These are phyloP conservation scores for Coleophoma cylindrospora DNA, from an alignment of 2,329 filamentous ascomycete genomes.

Conservation along the genomic window DNA sequence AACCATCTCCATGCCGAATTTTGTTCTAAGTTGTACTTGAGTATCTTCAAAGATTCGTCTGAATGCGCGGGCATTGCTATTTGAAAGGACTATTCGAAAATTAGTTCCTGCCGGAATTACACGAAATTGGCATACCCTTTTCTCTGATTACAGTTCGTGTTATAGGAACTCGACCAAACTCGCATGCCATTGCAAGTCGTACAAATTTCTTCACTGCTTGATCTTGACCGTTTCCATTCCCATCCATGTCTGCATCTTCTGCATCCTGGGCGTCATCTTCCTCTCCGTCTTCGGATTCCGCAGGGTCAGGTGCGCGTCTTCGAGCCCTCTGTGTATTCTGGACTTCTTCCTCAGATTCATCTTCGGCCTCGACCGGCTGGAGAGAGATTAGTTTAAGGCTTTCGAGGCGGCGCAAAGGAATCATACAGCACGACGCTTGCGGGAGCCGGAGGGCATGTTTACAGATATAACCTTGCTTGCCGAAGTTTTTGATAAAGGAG, in stretches of 20 bases:
- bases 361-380: slow-evolving; percentile 9
- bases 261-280: slow-evolving; percentile 13
- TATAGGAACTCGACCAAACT: slow-evolving; percentile 56
- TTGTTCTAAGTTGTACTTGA: slow-evolving; percentile 62
- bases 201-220: slow-evolving; percentile 62
- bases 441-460: slow-evolving; percentile 18
- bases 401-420: neutral
- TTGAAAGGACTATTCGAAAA: slow-evolving; percentile 18
- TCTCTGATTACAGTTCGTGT: slow-evolving; percentile 58
- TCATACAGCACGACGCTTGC: slow-evolving; percentile 18
- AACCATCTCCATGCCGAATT: slow-evolving; percentile 90
- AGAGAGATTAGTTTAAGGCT: too few relatives aligned
- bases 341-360: slow-evolving; percentile 18
- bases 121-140: slow-evolving; percentile 40
- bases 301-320: slow-evolving; percentile 6
- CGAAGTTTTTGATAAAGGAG: neutral
- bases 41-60: slow-evolving; percentile 72
- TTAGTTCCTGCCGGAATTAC: too few relatives aligned
- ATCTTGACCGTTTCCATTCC: slow-evolving; percentile 25
- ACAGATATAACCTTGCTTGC: neutral
- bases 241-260: slow-evolving; percentile 15
- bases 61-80: slow-evolving; percentile 58
- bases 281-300: slow-evolving; percentile 22
- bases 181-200: slow-evolving; percentile 63
- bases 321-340: slow-evolving; percentile 17